Evolutionary conservation across 805 yeast genomes (phyloP), one percentile per base, ranked within the genome.

Genomic region (Millerago galiae): DNA sequence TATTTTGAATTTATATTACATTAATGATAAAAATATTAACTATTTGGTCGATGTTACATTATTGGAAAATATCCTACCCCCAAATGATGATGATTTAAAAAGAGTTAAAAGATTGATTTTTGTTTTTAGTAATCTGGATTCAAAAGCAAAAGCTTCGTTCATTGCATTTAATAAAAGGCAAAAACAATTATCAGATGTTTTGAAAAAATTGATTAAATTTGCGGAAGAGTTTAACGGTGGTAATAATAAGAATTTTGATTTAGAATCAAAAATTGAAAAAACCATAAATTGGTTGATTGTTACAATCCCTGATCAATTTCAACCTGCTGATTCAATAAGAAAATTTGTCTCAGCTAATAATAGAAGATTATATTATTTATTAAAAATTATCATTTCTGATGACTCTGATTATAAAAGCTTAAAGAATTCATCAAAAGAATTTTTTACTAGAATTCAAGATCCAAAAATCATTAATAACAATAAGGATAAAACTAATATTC

Each of bases 151-250:
- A 47, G 68, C 74, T 18, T 76, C 95, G 0, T 82, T 88, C 51
- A 61, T 68, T 45, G 91, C 95, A 0, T 74, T 86, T 30, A 72
- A 76, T 39, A 75, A 71, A 52, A 70, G 95, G 38, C 96, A 88
- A 55, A 70, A 72, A 38, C 81, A 81, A 49, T 59, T 76, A 24
- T 63, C 83, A 2, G 58, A 64, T 2, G 86, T 76, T 1, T 41
- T 86, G 8, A 46, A 50, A 2, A 74, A 74, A 44, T 70, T 74
- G 41, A 44, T 83, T 11, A 69, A 68, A 13, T 62, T 75, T 35
- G 66, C 77, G 21, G 83, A 79, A 42, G 58, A 66, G 24, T 66
- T 62, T 47, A 61, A 67, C 30, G 64, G 61, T 13, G 66, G 61
- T 2, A 49, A 52, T 9, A 52, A 50, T 4, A 50, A 55, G 2